Conservation (phyloP, 305 asterid species). For the Lippia alba region DNA sequence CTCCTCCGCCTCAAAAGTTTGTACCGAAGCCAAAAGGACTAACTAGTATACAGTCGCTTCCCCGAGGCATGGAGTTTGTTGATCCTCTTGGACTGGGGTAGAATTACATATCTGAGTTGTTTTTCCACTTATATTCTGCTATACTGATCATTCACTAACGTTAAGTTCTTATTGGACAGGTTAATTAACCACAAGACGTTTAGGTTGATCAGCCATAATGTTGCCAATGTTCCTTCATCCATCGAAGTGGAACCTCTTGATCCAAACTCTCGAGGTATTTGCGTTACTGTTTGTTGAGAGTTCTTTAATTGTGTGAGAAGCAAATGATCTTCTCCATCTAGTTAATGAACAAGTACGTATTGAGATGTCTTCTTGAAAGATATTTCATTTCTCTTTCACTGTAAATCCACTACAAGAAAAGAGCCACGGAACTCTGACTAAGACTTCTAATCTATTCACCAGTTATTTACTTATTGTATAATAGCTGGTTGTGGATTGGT, state of each 20-base stretch:
- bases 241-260: constrained; percentile 80
- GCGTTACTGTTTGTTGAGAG: constrained; percentile 33
- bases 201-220: constrained; percentile 79
- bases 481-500: constrained; percentile 7
- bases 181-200: constrained; percentile 87
- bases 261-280: constrained; percentile 78
- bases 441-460: background rate
- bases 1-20: constrained; percentile 59
- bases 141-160: constrained; percentile 38
- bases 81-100: constrained; percentile 99
- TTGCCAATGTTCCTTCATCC: constrained; percentile 62
- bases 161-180: constrained; percentile 54
- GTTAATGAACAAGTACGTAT: constrained; percentile 21
- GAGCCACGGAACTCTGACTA: background rate
- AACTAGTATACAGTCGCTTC: constrained; percentile 76
- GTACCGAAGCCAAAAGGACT: constrained; percentile 80
- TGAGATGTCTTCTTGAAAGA: constrained; percentile 19
- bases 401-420: constrained; percentile 2
- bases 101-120: constrained; percentile 22
- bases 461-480: background rate
- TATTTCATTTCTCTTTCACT: constrained; percentile 17
- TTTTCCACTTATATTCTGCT: constrained; percentile 29
- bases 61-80: constrained; percentile 98
- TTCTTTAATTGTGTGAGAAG: constrained; percentile 16
- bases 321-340: constrained; percentile 25